Base-by-base conservation (phyloP, 2,329 filamentous ascomycete genomes). In the Colletotrichum siamense region DNA sequence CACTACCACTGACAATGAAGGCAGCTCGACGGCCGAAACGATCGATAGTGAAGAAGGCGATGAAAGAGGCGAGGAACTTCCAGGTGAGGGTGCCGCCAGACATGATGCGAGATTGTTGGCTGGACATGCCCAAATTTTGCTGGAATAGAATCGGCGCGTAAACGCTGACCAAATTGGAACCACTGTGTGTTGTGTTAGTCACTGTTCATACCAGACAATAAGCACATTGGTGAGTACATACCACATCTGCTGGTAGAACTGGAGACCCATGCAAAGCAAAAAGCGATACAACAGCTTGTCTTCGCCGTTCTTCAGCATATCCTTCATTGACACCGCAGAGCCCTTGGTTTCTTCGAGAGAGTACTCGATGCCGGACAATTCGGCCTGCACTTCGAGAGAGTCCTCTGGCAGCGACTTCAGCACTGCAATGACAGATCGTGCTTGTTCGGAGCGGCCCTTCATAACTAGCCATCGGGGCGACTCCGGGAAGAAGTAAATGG, bases 1-100 rank as follows among this genome's bases (percentile, higher is more conserved):
- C 89, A 0, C 79, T 78, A 9, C 88, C 89, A 62, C 85, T 87
- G 79, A 90, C 82, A 71, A 91, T 89, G 84, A 91, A 90, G 15
- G 90, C 84, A 71, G 84, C 85, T 10, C 88, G 86, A 6, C 88
- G 86, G 4, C 89, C 89, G 49, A 89, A 85, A 7, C 88, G 85
- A 78, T 90, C 89, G 77, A 90, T 88, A 64, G 86, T 86, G 78
- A 88, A 85, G 79, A 89, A 88, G 39, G 87, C 85, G 52, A 89
- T 82, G 80, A 89, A 87, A 18, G 86, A 88, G 36, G 87, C 88
- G 15, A 90, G 79, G 78, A 90, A 90, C 79, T 91, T 91, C 86
- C 88, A 91, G 4, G 90, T 91, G 57, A 91, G 82, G 12, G 89
- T 88, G 32, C 87, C 88, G 10, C 83, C 87, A 12, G 87, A 85